Base-by-base conservation (phyloP, 2,329 filamentous ascomycete genomes). In the Fusarium luffae region DNA sequence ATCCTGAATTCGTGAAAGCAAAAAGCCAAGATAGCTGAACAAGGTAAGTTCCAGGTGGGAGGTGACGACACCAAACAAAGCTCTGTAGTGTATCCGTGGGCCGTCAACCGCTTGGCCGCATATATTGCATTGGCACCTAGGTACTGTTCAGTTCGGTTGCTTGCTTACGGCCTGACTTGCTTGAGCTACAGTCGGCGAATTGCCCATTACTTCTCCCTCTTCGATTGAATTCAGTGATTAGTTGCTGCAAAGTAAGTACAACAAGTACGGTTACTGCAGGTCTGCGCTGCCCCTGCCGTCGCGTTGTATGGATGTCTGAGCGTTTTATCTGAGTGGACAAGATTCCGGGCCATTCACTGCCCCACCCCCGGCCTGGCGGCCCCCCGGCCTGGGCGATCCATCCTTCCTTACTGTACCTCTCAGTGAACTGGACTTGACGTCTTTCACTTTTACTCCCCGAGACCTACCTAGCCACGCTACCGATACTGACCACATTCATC, bases 391-490 rank as follows among this genome's bases (percentile, higher is more conserved):
- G 56, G 59, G 71, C 67, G 67, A 69, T 65, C 68, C 71, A 74
- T 75, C 73, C 69, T 64, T 46, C 54, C 46, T 34, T 46, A 30
- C 61, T 60, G 46, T 64, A 37, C 60, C 46, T 65, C 60, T 64
- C 69, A 55, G 58, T 49, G 58, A 72, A 73, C 73, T 75, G 75
- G 73, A 75, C 73, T 75, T 75, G 73, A 75, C 73, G 73, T 74
- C 71, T 74, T 74, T 72, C 73, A 75, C 73, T 68, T 70, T 69
- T 67, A 54, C 65, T 70, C 64, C 66, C 73, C 68, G 62, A 75
- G 63, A 73, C 73, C 70, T 70, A 73, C 73, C 70, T 70, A 55
- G 60, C 66, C 59, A 72, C 63, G 59, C 59, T 59, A 66, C 68
- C 58, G 48, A 66, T 66, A 66, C 55, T 50, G 54, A 61, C 48